A percentile compares a stretch with the other conserved stretches of the same genome.
Evolutionary conservation across 75 land plant species (phyloP).

Genomic region (Picea glauca): DNA sequence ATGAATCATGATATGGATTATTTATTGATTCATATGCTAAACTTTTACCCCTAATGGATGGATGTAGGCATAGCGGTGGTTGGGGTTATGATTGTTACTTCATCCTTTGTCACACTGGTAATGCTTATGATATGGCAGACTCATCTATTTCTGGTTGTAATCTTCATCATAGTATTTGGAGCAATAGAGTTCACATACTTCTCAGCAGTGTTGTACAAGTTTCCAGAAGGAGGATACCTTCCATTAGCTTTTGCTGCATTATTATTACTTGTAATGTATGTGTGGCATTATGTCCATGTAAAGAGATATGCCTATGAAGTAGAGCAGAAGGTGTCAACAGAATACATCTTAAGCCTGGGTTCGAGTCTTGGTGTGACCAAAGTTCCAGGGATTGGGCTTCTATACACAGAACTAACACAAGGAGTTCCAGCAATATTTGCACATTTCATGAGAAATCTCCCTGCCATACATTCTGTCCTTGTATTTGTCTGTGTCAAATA

Average conservation of each 20-base stretch:
- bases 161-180: conserved; percentile 39
- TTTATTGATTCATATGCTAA: neutral
- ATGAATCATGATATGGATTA: no score
- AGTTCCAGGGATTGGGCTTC: conserved; percentile 50
- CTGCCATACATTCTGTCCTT: conserved; percentile 53
- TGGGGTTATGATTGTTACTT: conserved; percentile 66
- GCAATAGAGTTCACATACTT: conserved; percentile 47
- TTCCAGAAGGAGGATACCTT: conserved; percentile 60
- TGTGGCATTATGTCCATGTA: conserved; percentile 61
- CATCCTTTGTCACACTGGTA: conserved; percentile 41
- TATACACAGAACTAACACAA: conserved; percentile 63
- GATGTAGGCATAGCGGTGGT: conserved; percentile 68
- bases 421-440: conserved; percentile 67
- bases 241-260: conserved; percentile 49
- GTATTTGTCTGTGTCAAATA: conserved; percentile 58
- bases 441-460: conserved; percentile 47
- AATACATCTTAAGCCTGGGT: conserved; percentile 20
- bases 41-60: neutral
- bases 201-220: conserved; percentile 60
- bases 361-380: conserved; percentile 21
- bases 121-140: conserved; percentile 77
- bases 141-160: conserved; percentile 20
- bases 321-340: conserved; percentile 40
- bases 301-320: conserved; percentile 39
- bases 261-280: conserved; percentile 46